Evolutionary conservation across 768 basidiomycete genomes (phyloP).

Genomic region (Cubamyces sp.): DNA sequence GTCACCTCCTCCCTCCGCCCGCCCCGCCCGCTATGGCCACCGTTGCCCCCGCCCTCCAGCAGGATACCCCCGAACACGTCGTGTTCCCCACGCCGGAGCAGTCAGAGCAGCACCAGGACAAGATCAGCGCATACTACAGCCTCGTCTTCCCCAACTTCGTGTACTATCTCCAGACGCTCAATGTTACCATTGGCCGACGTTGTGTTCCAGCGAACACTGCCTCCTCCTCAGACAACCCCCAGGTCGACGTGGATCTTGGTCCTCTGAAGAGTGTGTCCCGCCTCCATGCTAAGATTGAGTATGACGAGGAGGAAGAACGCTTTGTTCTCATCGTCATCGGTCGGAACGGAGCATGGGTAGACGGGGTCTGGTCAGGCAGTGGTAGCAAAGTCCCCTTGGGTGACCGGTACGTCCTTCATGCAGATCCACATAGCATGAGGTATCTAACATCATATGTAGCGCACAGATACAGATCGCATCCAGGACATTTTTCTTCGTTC

Average conservation of each 20-base stretch:
- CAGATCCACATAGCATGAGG: not conserved
- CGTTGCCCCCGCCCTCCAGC: constrained; percentile 29
- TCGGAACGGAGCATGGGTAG: constrained; percentile 98
- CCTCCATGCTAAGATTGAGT: constrained; percentile 93
- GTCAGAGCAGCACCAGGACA: constrained; percentile 54
- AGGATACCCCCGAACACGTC: constrained; percentile 34
- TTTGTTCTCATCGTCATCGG: constrained; percentile 92
- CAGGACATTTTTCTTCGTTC: constrained; percentile 94
- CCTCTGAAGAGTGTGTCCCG: constrained; percentile 97
- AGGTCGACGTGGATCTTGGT: constrained; percentile 90
- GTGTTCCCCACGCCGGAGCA: constrained; percentile 34
- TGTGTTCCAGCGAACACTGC: constrained; percentile 65
- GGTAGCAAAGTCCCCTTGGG: constrained; percentile 85
- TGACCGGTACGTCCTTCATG: constrained; percentile 62
- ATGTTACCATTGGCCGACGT: constrained; percentile 91
- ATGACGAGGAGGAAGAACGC: constrained; percentile 85
- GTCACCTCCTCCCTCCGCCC: constrained; percentile 14
- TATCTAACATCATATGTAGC: constrained; percentile 45
- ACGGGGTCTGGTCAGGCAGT: constrained; percentile 92
- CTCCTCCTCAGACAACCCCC: constrained; percentile 57
- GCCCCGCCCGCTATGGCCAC: constrained; percentile 33
- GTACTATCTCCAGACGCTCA: constrained; percentile 96
- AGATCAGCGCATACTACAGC: constrained; percentile 91
- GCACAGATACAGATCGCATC: constrained; percentile 98
- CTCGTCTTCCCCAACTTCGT: constrained; percentile 94